Evolutionary conservation across 805 yeast species (phyloP), one percentile per base, ranked within the genome.

Genomic region (Jamesozyma piceae): DNA sequence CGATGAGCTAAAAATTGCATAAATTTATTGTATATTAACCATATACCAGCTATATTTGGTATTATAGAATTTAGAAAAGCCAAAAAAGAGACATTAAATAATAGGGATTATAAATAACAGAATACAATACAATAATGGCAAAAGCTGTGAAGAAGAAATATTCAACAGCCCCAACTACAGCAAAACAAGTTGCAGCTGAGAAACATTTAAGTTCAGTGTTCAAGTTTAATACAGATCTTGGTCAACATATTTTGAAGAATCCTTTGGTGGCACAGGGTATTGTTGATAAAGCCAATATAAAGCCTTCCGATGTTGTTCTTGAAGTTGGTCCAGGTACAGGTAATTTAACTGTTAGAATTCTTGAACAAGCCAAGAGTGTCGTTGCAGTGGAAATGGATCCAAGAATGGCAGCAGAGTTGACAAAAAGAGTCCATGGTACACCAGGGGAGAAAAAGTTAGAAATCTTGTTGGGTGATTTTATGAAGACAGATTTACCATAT

Each of bases 301-400:
- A 79, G 55, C 97, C 97, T 2, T 81, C 94, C 26, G 98, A 92
- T 59, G 78, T 79, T 6, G 97, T 92, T 1, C 70, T 92, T 34
- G 98, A 92, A 68, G 95, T 92, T 41, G 98, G 98, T 55, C 98
- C 98, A 2, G 98, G 98, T 77, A 92, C 98, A 0, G 98, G 98
- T 69, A 92, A 92, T 57, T 72, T 92, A 66, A 92, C 98, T 0
- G 95, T 90, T 30, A 73, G 94, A 48, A 92, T 92, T 30, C 65
- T 92, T 43, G 97, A 90, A 54, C 82, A 88, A 62, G 97, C 97
- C 0, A 73, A 85, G 44, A 88, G 86, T 54, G 97, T 90, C n/a
- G 75, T 86, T 38, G 98, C 97, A 0, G 92, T 85, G 42, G 98
- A 92, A 68, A 89, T 89, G 87, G 98, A 92, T 67, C 98, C 98